Base-by-base conservation (phyloP, 202 grass and related monocot genomes). In the Schoenoplectus tabernaemontani region DNA sequence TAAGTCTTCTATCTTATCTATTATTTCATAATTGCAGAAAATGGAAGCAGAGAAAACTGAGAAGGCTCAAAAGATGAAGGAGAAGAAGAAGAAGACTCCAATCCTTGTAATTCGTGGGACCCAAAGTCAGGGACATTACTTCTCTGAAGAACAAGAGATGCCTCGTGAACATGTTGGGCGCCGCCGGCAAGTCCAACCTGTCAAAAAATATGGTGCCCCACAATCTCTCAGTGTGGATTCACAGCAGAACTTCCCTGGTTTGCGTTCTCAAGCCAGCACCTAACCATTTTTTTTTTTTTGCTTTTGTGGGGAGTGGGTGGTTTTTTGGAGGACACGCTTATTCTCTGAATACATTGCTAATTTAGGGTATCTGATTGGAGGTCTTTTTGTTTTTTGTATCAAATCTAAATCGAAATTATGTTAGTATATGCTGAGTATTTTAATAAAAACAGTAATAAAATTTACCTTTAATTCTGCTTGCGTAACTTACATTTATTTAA, bases 31-130 rank as follows among this genome's bases (percentile, higher is more conserved):
- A 23, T 26, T 24, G 33, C 17, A 78, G 76, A 78, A 24, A 60
- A 43, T 24, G 16, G 76, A 59, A 60, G n/a, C 76, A 42, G 76
- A 59, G 11, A 59, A 78, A 60, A 41, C 51, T 26, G 54, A 78
- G 20, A 59, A 60, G 56, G 9, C 56, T 26, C 28, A 78, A 43
- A 78, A 43, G 76, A 41, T 10, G 3, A 78, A 61, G 54, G 1
- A 28, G 28, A 78, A 78, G 75, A 78, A 78, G 75, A 73, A 74
- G 50, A 53, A 53, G 2, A 17, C 50, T 17, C 15, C 50, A 11
- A n/a, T 67, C 37, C 38, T 67, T 4, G 22, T 10, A 7, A 15
- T 70, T 7, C 22, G 66, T 6, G 66, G 41, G 66, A 47, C 66
- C 66, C 66, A 70, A 47, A 70, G 66, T 22, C 66, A 46, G 66